Evolutionary conservation across 2,329 filamentous ascomycete species (phyloP).

Genomic region (Triangularia setosa): DNA sequence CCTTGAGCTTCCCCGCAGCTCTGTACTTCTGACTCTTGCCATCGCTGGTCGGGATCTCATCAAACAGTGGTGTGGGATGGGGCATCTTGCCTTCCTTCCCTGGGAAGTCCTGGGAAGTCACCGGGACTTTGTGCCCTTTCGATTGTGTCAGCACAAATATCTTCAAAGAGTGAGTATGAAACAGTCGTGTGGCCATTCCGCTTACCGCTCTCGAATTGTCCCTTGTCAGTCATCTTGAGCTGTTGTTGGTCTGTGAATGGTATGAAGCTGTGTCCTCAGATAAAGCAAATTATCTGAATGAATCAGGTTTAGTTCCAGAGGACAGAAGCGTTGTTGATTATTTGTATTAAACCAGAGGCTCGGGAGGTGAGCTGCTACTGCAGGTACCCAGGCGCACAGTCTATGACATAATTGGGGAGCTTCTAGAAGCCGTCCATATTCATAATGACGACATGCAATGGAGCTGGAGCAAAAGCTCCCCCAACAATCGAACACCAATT

Average conservation of each 20-base stretch:
- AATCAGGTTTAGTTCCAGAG: background rate
- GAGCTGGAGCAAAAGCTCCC: background rate
- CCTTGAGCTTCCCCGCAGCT: slow-evolving; percentile 70
- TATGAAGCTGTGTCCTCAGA: background rate
- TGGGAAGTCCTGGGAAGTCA: slow-evolving; percentile 40
- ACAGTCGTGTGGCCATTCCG: background rate
- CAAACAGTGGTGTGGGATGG: slow-evolving; percentile 54
- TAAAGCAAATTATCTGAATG: background rate
- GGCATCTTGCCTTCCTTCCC: slow-evolving; percentile 47
- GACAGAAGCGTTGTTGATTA: background rate
- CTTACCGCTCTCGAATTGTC: slow-evolving; percentile 36
- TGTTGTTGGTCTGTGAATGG: background rate
- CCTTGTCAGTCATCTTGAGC: slow-evolving; percentile 26
- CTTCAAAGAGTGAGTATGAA: background rate
- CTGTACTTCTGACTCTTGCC: slow-evolving; percentile 68
- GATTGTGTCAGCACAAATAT: background rate
- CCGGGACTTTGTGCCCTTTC: slow-evolving; percentile 37
- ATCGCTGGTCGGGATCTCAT: slow-evolving; percentile 63
- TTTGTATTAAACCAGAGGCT: background rate
- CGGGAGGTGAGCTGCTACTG: background rate
- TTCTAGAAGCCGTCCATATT: background rate
- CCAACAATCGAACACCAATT: background rate
- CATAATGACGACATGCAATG: background rate
- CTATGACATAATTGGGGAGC: slow-evolving; percentile 5
- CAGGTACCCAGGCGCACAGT: background rate